Evolutionary conservation across 2,329 filamentous ascomycete species (phyloP).

Genomic region (Daldinia sp.): DNA sequence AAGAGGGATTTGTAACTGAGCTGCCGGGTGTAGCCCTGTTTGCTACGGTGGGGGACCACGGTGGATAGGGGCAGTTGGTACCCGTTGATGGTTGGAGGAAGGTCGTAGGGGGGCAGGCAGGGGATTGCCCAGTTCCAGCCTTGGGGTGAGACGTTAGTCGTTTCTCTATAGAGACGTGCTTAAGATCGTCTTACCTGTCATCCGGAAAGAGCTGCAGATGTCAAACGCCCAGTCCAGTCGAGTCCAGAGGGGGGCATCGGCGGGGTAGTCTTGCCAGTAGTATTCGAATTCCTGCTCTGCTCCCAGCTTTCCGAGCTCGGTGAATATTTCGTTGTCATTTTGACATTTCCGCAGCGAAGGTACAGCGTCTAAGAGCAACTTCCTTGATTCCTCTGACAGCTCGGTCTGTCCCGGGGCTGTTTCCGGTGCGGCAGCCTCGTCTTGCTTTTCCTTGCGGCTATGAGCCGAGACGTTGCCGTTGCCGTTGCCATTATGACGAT

Average conservation of each 20-base stretch:
- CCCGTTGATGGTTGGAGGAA: conserved; percentile 50
- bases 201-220: conserved; percentile 62
- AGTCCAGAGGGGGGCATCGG: conserved; percentile 55
- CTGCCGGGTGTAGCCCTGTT: conserved; percentile 56
- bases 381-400: conserved; percentile 2
- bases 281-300: conserved; percentile 55
- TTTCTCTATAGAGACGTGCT: not conserved
- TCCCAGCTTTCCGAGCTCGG: conserved; percentile 25
- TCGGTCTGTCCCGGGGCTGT: not conserved
- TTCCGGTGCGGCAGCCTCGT: not conserved
- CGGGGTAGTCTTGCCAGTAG: conserved; percentile 68
- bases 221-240: conserved; percentile 66
- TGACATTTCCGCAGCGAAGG: conserved; percentile 8
- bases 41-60: conserved; percentile 53
- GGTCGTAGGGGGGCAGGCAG: conserved; percentile 53
- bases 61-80: conserved; percentile 48
- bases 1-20: conserved; percentile 56
- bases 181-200: conserved; percentile 55
- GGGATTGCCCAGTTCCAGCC: conserved; percentile 67
- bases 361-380: not conserved
- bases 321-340: not conserved
- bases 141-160: conserved; percentile 35
- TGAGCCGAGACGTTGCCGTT: not conserved
- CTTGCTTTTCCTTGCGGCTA: conserved; percentile 14
- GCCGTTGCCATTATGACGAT: conserved; percentile 7